Evolutionary conservation across 1,284 basidiomycete species (phyloP).

Genomic region (Ustilago lituana): DNA sequence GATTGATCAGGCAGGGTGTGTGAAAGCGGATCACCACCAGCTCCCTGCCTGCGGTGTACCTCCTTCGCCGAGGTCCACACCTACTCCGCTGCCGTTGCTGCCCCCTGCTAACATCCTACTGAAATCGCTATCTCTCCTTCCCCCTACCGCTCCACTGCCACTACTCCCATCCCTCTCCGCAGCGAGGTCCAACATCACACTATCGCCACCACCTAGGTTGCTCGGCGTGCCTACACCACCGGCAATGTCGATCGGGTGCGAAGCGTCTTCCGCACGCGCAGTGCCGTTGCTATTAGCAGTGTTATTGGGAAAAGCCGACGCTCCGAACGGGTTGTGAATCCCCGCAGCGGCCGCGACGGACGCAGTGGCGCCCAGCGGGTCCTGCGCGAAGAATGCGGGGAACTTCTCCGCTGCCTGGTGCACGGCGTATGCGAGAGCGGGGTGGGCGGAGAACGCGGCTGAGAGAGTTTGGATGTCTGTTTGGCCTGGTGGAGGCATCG

Average conservation of each 20-base stretch:
- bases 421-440: conserved; percentile 40
- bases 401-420: conserved; percentile 48
- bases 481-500: background rate
- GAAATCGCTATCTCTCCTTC: background rate
- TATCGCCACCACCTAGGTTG: conserved; percentile 21
- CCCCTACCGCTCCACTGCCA: background rate
- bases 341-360: conserved; percentile 39
- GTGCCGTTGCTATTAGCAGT: background rate
- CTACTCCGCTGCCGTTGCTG: background rate
- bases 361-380: conserved; percentile 42
- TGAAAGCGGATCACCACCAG: conserved; percentile 24
- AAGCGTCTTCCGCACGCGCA: background rate
- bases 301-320: background rate
- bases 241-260: conserved; percentile 10
- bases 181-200: conserved; percentile 20
- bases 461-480: conserved; percentile 36
- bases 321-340: conserved; percentile 28
- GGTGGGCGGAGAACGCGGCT: conserved; percentile 41
- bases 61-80: conserved; percentile 22
- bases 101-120: background rate
- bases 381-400: conserved; percentile 43
- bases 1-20: too few relatives aligned
- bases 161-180: background rate
- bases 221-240: conserved; percentile 25
- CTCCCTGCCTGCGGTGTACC: conserved; percentile 39